Percentiles rank a stretch among this genome's conserved stretches.
These are phyloP conservation scores for Aspergillus arachidicola DNA, from an alignment of 2,329 filamentous ascomycete genomes.

Conservation along the genomic window DNA sequence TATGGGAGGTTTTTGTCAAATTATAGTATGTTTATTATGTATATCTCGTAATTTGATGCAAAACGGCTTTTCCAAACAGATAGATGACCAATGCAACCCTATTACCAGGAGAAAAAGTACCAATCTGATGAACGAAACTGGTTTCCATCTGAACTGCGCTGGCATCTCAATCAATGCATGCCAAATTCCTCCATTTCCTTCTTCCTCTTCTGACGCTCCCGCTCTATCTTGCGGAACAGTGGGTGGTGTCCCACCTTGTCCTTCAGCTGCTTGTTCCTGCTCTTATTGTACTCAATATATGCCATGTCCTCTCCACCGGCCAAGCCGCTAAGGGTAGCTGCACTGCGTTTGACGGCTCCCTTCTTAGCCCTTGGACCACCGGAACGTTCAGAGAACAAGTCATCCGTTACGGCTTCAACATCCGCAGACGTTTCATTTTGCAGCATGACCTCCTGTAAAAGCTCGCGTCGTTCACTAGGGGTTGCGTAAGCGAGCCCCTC, in stretches of 20 bases:
- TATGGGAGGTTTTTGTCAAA: background rate
- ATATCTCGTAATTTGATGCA: background rate
- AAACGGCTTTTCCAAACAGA: background rate
- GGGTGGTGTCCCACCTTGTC: conserved; percentile 61
- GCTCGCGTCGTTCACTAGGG: conserved; percentile 76
- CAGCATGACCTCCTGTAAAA: conserved; percentile 85
- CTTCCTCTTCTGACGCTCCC: conserved; percentile 62
- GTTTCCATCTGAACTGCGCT: background rate
- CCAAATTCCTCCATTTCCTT: conserved; percentile 44
- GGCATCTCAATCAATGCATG: conserved; percentile 14
- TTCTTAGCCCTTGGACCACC: conserved; percentile 49
- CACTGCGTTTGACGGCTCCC: conserved; percentile 72
- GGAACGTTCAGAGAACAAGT: conserved; percentile 64
- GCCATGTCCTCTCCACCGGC: conserved; percentile 96
- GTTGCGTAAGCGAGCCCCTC: conserved; percentile 79
- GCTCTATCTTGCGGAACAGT: conserved; percentile 68
- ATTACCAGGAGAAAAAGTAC: background rate
- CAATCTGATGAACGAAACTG: background rate
- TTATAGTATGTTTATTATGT: background rate
- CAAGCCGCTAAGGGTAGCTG: conserved; percentile 80
- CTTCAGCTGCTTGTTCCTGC: conserved; percentile 67
- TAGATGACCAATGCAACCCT: background rate
- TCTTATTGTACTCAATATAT: conserved; percentile 83
- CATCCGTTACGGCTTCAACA: conserved; percentile 70
- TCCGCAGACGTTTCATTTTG: conserved; percentile 77